Evolutionary conservation across 148 eudicot species (phyloP).

Genomic region (Heliamphora exappendiculata): DNA sequence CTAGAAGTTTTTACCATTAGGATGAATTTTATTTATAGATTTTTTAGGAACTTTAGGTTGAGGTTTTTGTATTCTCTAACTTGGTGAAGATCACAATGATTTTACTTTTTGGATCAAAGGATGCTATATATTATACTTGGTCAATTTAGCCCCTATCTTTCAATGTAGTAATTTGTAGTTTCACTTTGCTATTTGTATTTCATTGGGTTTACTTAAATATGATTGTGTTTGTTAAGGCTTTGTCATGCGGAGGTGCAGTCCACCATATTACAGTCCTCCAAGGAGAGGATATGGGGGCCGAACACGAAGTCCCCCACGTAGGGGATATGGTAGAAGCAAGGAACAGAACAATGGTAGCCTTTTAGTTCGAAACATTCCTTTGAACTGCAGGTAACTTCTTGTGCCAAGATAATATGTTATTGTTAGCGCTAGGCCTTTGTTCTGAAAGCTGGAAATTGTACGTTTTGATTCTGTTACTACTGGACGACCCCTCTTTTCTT

Average conservation of each 20-base stretch:
- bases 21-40: background rate
- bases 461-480: background rate
- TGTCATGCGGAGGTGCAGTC: slow-evolving; percentile 68
- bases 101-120: background rate
- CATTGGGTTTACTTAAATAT: background rate
- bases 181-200: background rate
- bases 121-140: background rate
- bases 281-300: slow-evolving; percentile 57
- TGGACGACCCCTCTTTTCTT: background rate
- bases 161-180: background rate
- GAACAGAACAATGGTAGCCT: slow-evolving; percentile 52
- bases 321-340: slow-evolving; percentile 54
- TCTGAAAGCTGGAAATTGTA: background rate
- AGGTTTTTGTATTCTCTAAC: no score
- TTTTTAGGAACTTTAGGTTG: no score
- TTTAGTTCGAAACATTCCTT: slow-evolving; percentile 67
- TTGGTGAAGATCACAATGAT: no score
- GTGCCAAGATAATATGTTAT: slow-evolving; percentile 12
- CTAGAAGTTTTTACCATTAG: no score
- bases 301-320: slow-evolving; percentile 53
- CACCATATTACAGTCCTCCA: slow-evolving; percentile 62
- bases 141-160: background rate
- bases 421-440: background rate
- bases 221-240: slow-evolving; percentile 18
- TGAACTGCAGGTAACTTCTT: slow-evolving; percentile 47